A percentile compares a stretch with the other conserved stretches of the same genome.
Evolutionary conservation across 2,329 filamentous ascomycete genomes (phyloP).

Genomic region (Metarhizium anisopliae): DNA sequence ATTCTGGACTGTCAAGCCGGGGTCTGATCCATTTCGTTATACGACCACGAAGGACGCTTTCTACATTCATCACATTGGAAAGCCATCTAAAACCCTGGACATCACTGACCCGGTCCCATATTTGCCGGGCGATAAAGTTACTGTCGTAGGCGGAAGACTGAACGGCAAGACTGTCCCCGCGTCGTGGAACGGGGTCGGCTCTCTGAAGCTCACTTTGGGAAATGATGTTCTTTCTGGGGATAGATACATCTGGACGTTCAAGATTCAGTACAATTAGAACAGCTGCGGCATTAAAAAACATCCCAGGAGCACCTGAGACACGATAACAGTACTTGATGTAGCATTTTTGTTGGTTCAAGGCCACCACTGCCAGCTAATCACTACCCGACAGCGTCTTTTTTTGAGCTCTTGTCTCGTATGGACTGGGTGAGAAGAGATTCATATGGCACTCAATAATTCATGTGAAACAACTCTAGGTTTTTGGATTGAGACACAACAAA

Average conservation of each 20-base stretch:
- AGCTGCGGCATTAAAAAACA: not conserved
- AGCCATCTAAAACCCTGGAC: constrained; percentile 29
- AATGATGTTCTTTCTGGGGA: constrained; percentile 23
- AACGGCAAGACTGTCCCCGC: constrained; percentile 14
- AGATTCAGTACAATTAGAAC: constrained; percentile 10
- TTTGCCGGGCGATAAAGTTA: constrained; percentile 35
- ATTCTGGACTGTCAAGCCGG: constrained; percentile 29
- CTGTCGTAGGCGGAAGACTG: constrained; percentile 26
- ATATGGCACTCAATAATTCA: too few species aligned
- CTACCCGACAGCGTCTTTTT: too few species aligned
- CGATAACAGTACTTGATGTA: not conserved
- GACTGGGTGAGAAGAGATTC: too few species aligned
- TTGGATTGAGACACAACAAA: too few species aligned
- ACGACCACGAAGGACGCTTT: constrained; percentile 43
- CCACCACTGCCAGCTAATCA: not conserved
- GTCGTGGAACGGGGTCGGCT: constrained; percentile 10
- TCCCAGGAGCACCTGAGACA: not conserved
- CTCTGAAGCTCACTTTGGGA: constrained; percentile 21
- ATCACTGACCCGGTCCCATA: constrained; percentile 36
- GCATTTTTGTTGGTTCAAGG: not conserved
- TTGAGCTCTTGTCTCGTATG: too few species aligned
- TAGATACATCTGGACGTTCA: constrained; percentile 27
- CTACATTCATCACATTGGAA: constrained; percentile 36
- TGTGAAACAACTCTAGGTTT: too few species aligned
- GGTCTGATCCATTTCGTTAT: constrained; percentile 29